Evolutionary conservation across 208 protist genomes (phyloP).

Genomic region (Crithidia thermophila): DNA sequence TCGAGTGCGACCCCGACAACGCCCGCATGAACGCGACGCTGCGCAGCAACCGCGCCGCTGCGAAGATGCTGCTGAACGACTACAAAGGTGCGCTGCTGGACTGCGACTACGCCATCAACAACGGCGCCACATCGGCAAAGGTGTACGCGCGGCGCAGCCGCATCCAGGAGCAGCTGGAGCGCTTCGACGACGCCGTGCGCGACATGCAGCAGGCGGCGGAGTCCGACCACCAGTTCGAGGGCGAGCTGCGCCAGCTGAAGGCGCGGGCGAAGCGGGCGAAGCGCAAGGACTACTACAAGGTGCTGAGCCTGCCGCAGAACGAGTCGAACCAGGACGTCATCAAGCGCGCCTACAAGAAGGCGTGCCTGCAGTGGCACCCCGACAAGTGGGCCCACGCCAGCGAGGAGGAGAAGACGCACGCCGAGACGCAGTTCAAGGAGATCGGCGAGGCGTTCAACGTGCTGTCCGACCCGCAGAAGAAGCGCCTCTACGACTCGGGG

Average conservation of each 20-base stretch:
- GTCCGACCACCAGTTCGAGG: conserved; percentile 61
- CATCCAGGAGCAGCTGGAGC: conserved; percentile 78
- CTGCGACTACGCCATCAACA: conserved; percentile 92
- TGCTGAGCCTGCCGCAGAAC: conserved; percentile 67
- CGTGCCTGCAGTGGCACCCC: conserved; percentile 92
- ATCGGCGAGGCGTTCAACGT: conserved; percentile 85
- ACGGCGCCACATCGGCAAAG: conserved; percentile 80
- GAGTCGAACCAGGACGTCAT: conserved; percentile 74
- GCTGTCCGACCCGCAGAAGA: conserved; percentile 90
- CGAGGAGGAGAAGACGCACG: conserved; percentile 71
- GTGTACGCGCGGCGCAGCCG: conserved; percentile 88
- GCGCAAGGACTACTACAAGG: conserved; percentile 94
- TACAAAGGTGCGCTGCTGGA: conserved; percentile 87
- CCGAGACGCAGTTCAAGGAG: conserved; percentile 91
- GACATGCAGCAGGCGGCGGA: conserved; percentile 89
- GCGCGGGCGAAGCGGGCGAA: conserved; percentile 62
- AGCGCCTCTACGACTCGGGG: conserved; percentile 89
- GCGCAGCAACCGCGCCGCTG: conserved; percentile 90
- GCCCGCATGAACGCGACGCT: conserved; percentile 71
- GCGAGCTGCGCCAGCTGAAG: conserved; percentile 67
- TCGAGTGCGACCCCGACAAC: conserved; percentile 83
- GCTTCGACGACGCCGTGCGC: conserved; percentile 86
- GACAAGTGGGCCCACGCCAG: conserved; percentile 89
- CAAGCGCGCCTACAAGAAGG: conserved; percentile 88
- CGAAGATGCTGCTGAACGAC: conserved; percentile 85